Evolutionary conservation across 2,329 filamentous ascomycete genomes (phyloP).

Genomic region (Gnomoniopsis sp.): DNA sequence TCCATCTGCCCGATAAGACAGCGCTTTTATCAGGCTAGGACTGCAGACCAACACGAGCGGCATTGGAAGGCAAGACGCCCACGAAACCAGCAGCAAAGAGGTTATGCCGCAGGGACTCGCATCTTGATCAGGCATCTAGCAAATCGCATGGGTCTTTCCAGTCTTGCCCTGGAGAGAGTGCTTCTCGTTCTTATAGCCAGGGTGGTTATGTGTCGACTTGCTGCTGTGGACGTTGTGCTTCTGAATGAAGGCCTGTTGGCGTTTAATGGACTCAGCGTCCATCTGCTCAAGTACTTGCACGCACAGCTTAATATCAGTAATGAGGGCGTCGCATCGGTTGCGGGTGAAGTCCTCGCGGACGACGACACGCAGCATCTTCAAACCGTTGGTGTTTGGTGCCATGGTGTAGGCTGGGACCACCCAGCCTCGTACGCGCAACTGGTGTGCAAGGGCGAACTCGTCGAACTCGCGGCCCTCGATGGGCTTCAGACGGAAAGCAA

Average conservation of each 20-base stretch:
- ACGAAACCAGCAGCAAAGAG: too few species aligned
- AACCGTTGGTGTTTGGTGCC: constrained; percentile 77
- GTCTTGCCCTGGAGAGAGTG: constrained; percentile 88
- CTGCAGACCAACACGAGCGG: too few species aligned
- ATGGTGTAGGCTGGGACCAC: constrained; percentile 96
- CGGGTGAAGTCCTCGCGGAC: constrained; percentile 90
- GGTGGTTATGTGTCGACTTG: constrained; percentile 50
- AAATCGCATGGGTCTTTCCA: constrained; percentile 86
- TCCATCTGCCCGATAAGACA: too few species aligned
- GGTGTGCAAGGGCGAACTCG: constrained; percentile 78
- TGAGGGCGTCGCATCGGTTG: constrained; percentile 73
- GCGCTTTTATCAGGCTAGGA: too few species aligned
- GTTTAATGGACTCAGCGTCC: constrained; percentile 67
- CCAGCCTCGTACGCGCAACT: constrained; percentile 84
- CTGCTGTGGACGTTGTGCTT: constrained; percentile 51
- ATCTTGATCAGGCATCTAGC: constrained; percentile 43
- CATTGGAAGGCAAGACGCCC: too few species aligned
- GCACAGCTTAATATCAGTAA: constrained; percentile 76
- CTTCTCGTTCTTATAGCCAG: constrained; percentile 64
- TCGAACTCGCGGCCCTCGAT: constrained; percentile 61
- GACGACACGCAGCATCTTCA: constrained; percentile 91
- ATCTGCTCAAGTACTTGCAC: constrained; percentile 68
- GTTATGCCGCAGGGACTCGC: background rate
- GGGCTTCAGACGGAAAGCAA: constrained; percentile 76
- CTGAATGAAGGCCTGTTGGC: constrained; percentile 64